Base-by-base conservation (phyloP, 164 flowering plant genomes). In the Macadamia tetraphylla region DNA sequence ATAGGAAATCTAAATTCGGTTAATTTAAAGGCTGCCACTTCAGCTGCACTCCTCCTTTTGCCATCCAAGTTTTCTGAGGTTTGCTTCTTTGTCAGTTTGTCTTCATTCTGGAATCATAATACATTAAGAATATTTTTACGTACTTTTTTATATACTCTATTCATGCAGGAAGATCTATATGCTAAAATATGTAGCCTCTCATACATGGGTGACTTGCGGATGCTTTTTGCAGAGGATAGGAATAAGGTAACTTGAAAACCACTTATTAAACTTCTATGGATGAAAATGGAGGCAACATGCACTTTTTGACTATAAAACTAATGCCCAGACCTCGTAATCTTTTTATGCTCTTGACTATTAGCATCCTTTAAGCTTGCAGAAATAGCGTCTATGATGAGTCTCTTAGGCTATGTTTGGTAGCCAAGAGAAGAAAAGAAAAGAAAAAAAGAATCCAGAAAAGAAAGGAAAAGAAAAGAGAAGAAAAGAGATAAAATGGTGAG, bases 191-290 rank as follows among this genome's bases (percentile, higher is more conserved):
- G 97, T 74, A 79, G 87, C 76, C 91, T 94, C 59, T 94, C 98
- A 66, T 94, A 92, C 64, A 87, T 76, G 87, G 98, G 98, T 74
- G 98, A 94, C 68, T 56, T 94, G 83, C 82, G 98, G 30, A 94
- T 94, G 97, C 75, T 87, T 62, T 92, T 94, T 84, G 98, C 97
- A n/a, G 98, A 94, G 76, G 98, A 94, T 70, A 86, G 64, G 72
- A 81, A 90, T 70, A 94, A 94, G 95, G 98, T 88, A 74, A 58
- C 69, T 58, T 63, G 51, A 40, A 67, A 18, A 51, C 8, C 13
- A 29, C 52, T 29, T 52, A 29, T 58, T 63, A 63, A 46, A 51
- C 53, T 62, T 58, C 43, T 2, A 46, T 56, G 46, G 18, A 40
- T 17, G 9, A 66, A 66, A 31, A n/a, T 32, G 30, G 48, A 40